These are phyloP conservation scores for Fusarium staphyleae DNA, from an alignment of 2,329 filamentous ascomycete genomes.

Conservation along the genomic window DNA sequence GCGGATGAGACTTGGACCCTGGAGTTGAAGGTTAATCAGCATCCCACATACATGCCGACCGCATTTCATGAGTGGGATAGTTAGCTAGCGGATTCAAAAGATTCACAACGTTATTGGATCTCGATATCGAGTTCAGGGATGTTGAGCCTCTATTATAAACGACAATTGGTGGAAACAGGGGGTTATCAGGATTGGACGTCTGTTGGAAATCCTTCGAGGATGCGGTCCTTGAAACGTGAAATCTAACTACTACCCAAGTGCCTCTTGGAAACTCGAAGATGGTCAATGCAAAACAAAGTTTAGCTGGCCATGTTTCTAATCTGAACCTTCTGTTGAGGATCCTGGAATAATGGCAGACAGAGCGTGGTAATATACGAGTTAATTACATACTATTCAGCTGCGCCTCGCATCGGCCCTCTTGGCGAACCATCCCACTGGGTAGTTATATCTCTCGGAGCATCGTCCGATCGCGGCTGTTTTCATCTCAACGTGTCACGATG, in stretches of 20 bases:
- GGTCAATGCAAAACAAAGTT: constrained; percentile 5
- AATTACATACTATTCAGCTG: neutral
- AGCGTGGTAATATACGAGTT: too few relatives aligned
- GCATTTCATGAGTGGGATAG: neutral
- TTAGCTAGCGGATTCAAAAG: neutral
- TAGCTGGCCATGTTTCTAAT: neutral
- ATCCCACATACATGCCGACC: neutral
- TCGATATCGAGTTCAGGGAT: too few relatives aligned
- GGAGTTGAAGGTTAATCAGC: neutral
- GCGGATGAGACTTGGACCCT: too few relatives aligned
- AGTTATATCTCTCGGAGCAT: neutral
- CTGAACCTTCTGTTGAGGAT: neutral
- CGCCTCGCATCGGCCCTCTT: neutral
- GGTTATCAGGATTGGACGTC: neutral
- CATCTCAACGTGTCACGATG: constrained; percentile 6
- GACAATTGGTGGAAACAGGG: neutral
- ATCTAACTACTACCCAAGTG: neutral
- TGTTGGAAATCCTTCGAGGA: neutral
- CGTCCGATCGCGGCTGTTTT: constrained; percentile 1
- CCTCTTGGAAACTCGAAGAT: neutral
- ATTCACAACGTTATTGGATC: neutral
- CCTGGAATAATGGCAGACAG: neutral
- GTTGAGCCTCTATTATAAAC: neutral
- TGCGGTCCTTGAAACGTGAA: constrained; percentile 3
- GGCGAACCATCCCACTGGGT: neutral